These are phyloP conservation scores for Suillus subaureus DNA, from an alignment of 768 basidiomycete species.

Conservation along the genomic window DNA sequence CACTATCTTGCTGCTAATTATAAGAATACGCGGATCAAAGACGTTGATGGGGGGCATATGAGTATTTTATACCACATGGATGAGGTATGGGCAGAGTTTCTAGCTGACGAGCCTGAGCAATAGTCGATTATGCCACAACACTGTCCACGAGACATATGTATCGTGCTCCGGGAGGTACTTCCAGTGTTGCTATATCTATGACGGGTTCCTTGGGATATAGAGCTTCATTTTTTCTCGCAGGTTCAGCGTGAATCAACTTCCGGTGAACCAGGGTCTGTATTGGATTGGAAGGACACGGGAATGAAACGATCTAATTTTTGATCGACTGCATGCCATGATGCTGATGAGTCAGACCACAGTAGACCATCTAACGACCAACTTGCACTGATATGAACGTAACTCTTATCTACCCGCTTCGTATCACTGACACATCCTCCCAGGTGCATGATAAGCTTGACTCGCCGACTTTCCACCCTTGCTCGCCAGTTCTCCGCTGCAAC, in stretches of 20 bases:
- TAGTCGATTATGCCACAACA: constrained; percentile 3
- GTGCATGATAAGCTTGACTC: constrained; percentile 16
- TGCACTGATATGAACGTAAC: background rate
- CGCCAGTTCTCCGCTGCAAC: constrained; percentile 34
- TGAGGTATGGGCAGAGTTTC: constrained; percentile 44
- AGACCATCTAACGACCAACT: background rate
- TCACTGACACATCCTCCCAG: background rate
- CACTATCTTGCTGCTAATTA: constrained; percentile 52
- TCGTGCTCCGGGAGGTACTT: background rate
- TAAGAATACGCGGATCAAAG: constrained; percentile 43
- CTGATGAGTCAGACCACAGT: constrained; percentile 1
- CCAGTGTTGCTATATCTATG: constrained; percentile 16
- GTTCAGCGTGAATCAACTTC: background rate
- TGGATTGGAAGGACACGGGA: background rate
- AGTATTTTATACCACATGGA: constrained; percentile 47
- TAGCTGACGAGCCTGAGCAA: constrained; percentile 18
- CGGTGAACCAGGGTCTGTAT: background rate
- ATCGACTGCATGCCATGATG: too few relatives aligned
- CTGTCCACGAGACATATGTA: background rate
- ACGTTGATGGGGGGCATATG: constrained; percentile 53
- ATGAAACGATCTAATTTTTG: background rate
- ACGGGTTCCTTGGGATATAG: constrained; percentile 21
- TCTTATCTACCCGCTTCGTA: constrained; percentile 4
- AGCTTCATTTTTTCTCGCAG: constrained; percentile 8
- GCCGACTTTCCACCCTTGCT: constrained; percentile 25